Percentiles rank a stretch among this genome's conserved stretches.
Conservation (phyloP, 2,329 filamentous ascomycete genomes). For the Penicillium rolfsii region DNA sequence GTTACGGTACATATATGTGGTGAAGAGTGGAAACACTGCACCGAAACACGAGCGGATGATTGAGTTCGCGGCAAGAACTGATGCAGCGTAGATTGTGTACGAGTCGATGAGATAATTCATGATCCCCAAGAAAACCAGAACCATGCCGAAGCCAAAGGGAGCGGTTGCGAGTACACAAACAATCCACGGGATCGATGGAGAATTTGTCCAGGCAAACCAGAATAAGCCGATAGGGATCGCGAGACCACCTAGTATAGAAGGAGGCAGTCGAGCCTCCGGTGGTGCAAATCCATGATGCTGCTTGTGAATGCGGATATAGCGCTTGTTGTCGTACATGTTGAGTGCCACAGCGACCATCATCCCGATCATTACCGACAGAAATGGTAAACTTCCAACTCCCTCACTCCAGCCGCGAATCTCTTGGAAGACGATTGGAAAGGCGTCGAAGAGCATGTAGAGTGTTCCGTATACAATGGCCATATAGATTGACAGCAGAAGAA, state of each 20-base stretch:
- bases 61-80: constrained; percentile 44
- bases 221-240: constrained; percentile 58
- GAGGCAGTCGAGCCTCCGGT: constrained; percentile 58
- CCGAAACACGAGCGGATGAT: constrained; percentile 49
- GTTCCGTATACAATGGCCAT: constrained; percentile 53
- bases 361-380: constrained; percentile 18
- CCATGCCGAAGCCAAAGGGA: constrained; percentile 42
- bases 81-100: constrained; percentile 44
- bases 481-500: constrained; percentile 49
- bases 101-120: constrained; percentile 45
- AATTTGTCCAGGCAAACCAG: constrained; percentile 61
- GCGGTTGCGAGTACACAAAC: constrained; percentile 35
- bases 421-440: constrained; percentile 53
- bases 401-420: constrained; percentile 47
- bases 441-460: constrained; percentile 53
- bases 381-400: constrained; percentile 15
- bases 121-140: constrained; percentile 38
- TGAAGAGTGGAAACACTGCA: constrained; percentile 50
- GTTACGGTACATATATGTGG: constrained; percentile 43
- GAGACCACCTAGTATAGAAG: constrained; percentile 50
- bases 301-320: constrained; percentile 16
- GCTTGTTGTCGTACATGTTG: constrained; percentile 19
- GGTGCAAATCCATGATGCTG: constrained; percentile 54
- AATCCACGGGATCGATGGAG: constrained; percentile 39
- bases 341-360: constrained; percentile 18